These are phyloP conservation scores for Nemania bipapillata DNA, from an alignment of 2,329 filamentous ascomycete genomes.

Conservation along the genomic window DNA sequence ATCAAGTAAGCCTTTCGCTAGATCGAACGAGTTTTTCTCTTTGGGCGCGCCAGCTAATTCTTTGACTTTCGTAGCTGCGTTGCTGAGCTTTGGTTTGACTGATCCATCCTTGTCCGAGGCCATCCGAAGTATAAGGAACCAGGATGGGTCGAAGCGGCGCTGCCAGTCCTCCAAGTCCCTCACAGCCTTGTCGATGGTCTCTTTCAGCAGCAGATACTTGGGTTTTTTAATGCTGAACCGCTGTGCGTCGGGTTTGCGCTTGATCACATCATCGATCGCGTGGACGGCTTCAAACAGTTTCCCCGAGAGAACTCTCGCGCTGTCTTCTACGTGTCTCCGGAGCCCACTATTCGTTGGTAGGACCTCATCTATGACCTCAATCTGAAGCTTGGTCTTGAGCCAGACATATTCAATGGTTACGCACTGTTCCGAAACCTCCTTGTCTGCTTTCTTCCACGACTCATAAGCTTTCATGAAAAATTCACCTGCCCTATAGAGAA, in stretches of 20 bases:
- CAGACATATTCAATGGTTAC: slow-evolving; percentile 15
- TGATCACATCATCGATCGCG: slow-evolving; percentile 18
- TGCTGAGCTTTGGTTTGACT: background rate
- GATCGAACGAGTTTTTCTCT: slow-evolving; percentile 6
- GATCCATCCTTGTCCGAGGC: background rate
- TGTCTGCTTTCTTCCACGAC: slow-evolving; percentile 15
- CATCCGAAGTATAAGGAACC: slow-evolving; percentile 14
- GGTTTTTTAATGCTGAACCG: background rate
- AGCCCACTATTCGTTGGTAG: background rate
- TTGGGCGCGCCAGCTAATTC: background rate
- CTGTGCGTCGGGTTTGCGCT: slow-evolving; percentile 1
- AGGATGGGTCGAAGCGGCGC: slow-evolving; percentile 15
- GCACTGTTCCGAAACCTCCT: background rate
- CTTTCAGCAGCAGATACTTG: background rate
- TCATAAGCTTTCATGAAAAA: slow-evolving; percentile 5
- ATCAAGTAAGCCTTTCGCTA: slow-evolving; percentile 4
- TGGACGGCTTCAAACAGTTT: slow-evolving; percentile 5
- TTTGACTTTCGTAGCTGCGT: background rate
- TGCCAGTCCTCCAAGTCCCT: slow-evolving; percentile 14
- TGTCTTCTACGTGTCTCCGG: slow-evolving; percentile 8
- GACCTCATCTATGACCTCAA: slow-evolving; percentile 8
- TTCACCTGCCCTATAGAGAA: slow-evolving; percentile 7
- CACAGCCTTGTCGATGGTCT: slow-evolving; percentile 5
- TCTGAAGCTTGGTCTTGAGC: slow-evolving; percentile 17
- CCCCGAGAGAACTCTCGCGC: slow-evolving; percentile 7